Evolutionary conservation across 176 grass and related monocot species (phyloP).

Genomic region (Oryza australiensis): DNA sequence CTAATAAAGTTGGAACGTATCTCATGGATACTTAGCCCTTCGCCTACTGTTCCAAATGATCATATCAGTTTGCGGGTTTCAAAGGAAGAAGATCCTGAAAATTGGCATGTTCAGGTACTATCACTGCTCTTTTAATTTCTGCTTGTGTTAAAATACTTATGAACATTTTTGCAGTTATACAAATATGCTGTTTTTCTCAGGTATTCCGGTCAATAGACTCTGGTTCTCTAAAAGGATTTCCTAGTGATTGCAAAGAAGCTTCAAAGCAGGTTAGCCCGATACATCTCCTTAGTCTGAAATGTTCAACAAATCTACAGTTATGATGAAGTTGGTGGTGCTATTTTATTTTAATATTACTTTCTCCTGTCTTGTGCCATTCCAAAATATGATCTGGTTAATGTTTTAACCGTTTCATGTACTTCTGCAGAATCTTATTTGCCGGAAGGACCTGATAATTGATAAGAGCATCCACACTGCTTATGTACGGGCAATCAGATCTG

Average conservation of each 20-base stretch:
- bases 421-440: conserved; percentile 87
- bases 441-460: conserved; percentile 84
- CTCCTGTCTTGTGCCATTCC: conserved; percentile 14
- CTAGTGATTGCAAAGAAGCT: conserved; percentile 62
- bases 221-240: conserved; percentile 95
- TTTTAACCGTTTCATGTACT: conserved; percentile 13
- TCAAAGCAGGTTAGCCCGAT: conserved; percentile 55
- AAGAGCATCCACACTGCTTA: conserved; percentile 99
- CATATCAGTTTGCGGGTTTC: conserved; percentile 69
- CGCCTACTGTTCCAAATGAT: conserved; percentile 51
- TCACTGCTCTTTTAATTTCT: conserved; percentile 27
- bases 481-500: conserved; percentile 93
- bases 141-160: conserved; percentile 11
- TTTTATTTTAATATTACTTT: not conserved
- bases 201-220: conserved; percentile 94
- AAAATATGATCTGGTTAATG: conserved; percentile 3
- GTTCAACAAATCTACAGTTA: conserved; percentile 7
- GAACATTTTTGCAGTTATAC: conserved; percentile 17
- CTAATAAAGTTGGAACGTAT: conserved; percentile 91
- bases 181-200: conserved; percentile 46
- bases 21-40: conserved; percentile 97
- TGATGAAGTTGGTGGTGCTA: not conserved
- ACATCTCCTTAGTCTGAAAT: not conserved
- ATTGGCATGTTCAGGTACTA: conserved; percentile 92
- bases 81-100: conserved; percentile 67